Evolutionary conservation across 1,139 yeast genomes (phyloP), one percentile per base, ranked within the genome.

Genomic region (Yamadazyma friedrichii): DNA sequence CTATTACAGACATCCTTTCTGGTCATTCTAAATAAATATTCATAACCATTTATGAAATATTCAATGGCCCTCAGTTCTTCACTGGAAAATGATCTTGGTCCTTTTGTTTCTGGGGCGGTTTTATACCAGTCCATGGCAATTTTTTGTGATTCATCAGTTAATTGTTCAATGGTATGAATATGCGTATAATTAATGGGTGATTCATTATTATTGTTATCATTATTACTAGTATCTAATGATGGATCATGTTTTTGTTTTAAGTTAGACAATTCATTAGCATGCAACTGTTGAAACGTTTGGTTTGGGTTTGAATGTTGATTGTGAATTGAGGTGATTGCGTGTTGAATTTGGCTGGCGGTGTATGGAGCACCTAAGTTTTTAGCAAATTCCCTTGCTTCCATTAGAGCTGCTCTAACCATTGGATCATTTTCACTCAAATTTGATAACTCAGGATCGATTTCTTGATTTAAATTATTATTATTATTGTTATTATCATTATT

Each of bases 11-110:
- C 76, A 41, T 84, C 85, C 38, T 77, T 78, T 41, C 88, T 68
- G 4, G 82, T 71, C 62, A 87, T 67, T 31, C 74, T 74, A 54
- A 84, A 73, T 45, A 81, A 70, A 36, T 67, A 71, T 52, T 87
- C 81, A 57, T 86, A 89, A 13, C 84, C 84, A 12, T 67, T 65
- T 50, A 89, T 80, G 52, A 86, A 88, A 43, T 74, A 75, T 45
- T 88, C 93, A 43, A 91, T 78, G 0, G 88, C 84, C 15, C 65
- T 71, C 34, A 76, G 80, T 59, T 91, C 98, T 31, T 78, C 80
- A 13, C 64, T 67, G 0, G 84, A 68, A 53, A 87, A 87, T 32
- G 65, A 56, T 17, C 76, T 54, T 2, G 77, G 75, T 1, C 75
- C 75, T 34, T 60, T 61, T 2, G 59, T 49, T 25, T 61, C 62